These are phyloP conservation scores for Salvia sclarea DNA, from an alignment of 305 asterid genomes.

Conservation along the genomic window DNA sequence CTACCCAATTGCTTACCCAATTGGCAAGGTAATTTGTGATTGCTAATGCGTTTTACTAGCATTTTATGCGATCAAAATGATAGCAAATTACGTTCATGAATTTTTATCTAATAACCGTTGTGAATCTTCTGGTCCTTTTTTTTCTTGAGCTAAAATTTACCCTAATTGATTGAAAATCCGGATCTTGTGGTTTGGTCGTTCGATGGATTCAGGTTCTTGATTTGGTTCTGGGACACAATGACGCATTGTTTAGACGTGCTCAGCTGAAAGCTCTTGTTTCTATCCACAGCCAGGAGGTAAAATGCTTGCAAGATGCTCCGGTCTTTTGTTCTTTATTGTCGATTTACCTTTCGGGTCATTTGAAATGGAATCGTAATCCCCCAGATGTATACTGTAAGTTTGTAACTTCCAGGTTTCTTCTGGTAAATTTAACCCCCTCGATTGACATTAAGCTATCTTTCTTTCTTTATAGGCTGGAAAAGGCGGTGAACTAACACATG, in stretches of 20 bases:
- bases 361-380: not conserved
- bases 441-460: not conserved
- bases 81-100: too few relatives aligned
- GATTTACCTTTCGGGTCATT: not conserved
- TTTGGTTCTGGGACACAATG: conserved; percentile 84
- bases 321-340: not conserved
- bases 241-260: conserved; percentile 90
- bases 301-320: conserved; percentile 3
- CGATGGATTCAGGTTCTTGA: conserved; percentile 65
- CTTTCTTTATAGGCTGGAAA: conserved; percentile 74
- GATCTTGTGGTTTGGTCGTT: conserved; percentile 15
- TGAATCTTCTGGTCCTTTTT: too few relatives aligned
- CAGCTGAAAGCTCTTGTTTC: conserved; percentile 97
- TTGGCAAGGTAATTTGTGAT: conserved; percentile 70
- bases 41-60: not conserved
- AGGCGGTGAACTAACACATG: conserved; percentile 96
- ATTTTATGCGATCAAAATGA: not conserved
- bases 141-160: not conserved
- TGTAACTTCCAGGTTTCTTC: too few relatives aligned
- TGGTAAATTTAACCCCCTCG: not conserved
- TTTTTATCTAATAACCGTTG: too few relatives aligned
- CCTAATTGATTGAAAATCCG: not conserved
- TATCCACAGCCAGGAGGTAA: conserved; percentile 92
- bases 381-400: not conserved
- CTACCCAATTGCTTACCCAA: conserved; percentile 81